Percentiles rank a stretch among this genome's conserved stretches.
Evolutionary conservation across 2,329 filamentous ascomycete genomes (phyloP).

Genomic region (Cladobotryum protrusum): DNA sequence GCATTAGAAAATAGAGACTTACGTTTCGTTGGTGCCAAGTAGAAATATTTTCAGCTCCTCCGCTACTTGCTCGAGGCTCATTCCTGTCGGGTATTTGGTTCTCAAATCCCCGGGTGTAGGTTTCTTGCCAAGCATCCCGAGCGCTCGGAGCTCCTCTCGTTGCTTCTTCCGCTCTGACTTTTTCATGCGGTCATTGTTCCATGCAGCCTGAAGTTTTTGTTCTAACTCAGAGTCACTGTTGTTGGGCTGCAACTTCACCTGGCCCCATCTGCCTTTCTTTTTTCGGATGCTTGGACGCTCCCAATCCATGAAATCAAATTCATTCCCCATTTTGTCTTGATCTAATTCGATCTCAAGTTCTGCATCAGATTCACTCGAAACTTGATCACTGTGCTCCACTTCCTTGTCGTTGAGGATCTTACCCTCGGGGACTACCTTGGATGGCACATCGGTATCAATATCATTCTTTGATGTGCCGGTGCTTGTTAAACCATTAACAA

Average conservation of each 20-base stretch:
- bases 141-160: conserved; percentile 60
- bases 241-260: conserved; percentile 45
- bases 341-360: not conserved
- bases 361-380: not conserved
- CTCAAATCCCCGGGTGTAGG: conserved; percentile 53
- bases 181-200: conserved; percentile 62
- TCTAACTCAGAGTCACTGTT: conserved; percentile 63
- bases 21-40: conserved; percentile 56
- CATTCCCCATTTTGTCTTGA: conserved; percentile 42
- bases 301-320: conserved; percentile 82
- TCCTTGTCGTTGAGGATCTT: too few species aligned
- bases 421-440: too few species aligned
- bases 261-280: conserved; percentile 57
- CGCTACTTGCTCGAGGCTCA: conserved; percentile 64
- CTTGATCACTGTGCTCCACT: too few species aligned
- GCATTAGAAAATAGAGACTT: conserved; percentile 23
- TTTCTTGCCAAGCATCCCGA: conserved; percentile 59
- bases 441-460: too few species aligned
- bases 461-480: too few species aligned
- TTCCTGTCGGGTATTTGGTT: conserved; percentile 66
- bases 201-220: conserved; percentile 50
- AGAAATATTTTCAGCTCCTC: conserved; percentile 70
- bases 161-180: conserved; percentile 66
- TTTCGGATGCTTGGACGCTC: conserved; percentile 58
- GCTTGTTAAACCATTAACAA: too few species aligned